Evolutionary conservation across 257 asterid species (phyloP), one percentile per base, ranked within the genome.

Genomic region (Nicotiana otophora): DNA sequence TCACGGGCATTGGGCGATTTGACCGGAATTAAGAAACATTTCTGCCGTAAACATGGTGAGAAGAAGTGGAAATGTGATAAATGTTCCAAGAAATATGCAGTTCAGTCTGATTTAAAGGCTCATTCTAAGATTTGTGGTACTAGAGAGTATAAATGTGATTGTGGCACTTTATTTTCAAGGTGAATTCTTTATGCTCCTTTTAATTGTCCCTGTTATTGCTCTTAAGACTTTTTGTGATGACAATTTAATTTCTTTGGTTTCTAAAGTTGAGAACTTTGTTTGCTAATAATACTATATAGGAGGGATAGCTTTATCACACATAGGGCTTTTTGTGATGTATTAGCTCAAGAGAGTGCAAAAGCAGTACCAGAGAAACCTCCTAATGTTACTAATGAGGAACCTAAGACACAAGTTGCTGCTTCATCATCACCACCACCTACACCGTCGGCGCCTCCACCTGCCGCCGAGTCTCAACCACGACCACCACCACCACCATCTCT

Each of bases 21-120:
- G 83, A 94, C 98, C 1, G 98, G 97, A 72, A 94, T 94, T 81
- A 94, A 94, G 90, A 94, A 94, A 86, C 98, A 94, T 88, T 94
- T 90, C 89, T 89, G 97, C 86, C 64, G 98, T 81, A 94, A 94
- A 86, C 98, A 94, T 36, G 97, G 98, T 20, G 97, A 94, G 88
- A 94, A 94, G 92, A 94, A 94, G 84, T 92, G 97, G 95, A 91
- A 91, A 89, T 94, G 98, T 84, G 95, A 91, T 0, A 89, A 90
- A 63, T 94, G 98, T 62, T 91, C 97, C 1, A 94, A 94, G 89
- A 93, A 93, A 74, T 94, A 94, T 42, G 98, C 98, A 0, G 98
- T 94, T 53, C 97, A 91, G 67, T 94, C 98, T n/a, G 98, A 94
- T 63, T 93, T 97, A 92, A 94, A 94, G 81, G 98, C 97, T 51